These are phyloP conservation scores for Trichocladium antarcticum DNA, from an alignment of 495 filamentous ascomycete genomes.

Conservation along the genomic window DNA sequence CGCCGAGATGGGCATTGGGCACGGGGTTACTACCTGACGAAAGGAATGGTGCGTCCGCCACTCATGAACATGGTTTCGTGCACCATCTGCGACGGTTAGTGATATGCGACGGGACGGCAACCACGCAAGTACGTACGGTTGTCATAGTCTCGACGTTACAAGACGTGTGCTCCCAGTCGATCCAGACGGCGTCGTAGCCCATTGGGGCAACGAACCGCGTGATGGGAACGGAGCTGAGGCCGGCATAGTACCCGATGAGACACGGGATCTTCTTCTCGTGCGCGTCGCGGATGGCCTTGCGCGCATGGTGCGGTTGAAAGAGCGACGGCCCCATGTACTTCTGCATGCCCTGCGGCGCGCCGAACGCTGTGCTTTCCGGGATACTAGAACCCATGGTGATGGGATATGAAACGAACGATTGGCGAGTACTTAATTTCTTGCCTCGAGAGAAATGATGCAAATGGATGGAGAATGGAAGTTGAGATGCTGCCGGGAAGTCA, in stretches of 20 bases:
- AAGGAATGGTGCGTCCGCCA: conserved; percentile 31
- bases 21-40: conserved; percentile 19
- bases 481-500: too few species aligned
- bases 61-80: conserved; percentile 35
- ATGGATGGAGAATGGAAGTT: not conserved
- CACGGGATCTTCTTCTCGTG: conserved; percentile 33
- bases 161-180: conserved; percentile 39
- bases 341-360: conserved; percentile 24
- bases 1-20: not conserved
- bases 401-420: too few species aligned
- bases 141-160: conserved; percentile 39
- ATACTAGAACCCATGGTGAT: conserved; percentile 9
- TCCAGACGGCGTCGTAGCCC: conserved; percentile 32
- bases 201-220: conserved; percentile 29
- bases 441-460: not conserved
- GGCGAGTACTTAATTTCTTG: too few species aligned
- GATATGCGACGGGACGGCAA: not conserved
- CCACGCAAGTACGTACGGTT: conserved; percentile 7
- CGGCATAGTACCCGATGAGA: conserved; percentile 31
- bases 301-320: conserved; percentile 34
- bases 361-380: not conserved
- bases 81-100: conserved; percentile 23
- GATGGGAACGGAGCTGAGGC: conserved; percentile 26
- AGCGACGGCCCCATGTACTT: conserved; percentile 33
- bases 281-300: conserved; percentile 37